Conservation (phyloP, 495 filamentous ascomycete genomes). For the Aspergillus cavernicola region DNA sequence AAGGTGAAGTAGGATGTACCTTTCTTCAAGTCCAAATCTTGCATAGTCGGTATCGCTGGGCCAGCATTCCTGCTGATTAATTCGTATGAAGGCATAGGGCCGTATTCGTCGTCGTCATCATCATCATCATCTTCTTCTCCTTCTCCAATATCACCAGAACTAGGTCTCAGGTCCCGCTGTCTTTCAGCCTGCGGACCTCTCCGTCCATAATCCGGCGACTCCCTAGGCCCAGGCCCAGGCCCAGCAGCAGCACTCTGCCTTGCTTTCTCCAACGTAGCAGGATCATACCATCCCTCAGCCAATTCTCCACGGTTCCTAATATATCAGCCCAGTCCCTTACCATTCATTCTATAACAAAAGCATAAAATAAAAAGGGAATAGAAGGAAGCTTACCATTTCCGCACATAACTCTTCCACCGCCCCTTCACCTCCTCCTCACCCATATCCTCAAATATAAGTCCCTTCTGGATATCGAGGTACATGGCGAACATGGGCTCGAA, state of each 20-base stretch:
- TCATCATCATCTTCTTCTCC: constrained; percentile 50
- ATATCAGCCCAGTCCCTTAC: constrained; percentile 16
- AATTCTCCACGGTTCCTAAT: constrained; percentile 85
- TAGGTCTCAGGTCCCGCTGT: background rate
- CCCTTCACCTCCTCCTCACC: constrained; percentile 68
- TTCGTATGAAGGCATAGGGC: constrained; percentile 59
- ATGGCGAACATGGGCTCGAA: constrained; percentile 74
- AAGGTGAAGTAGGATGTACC: constrained; percentile 36
- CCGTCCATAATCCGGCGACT: background rate
- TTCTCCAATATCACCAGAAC: constrained; percentile 29
- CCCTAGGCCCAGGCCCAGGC: background rate
- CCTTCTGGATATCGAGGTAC: constrained; percentile 90
- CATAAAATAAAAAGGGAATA: background rate
- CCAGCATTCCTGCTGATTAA: constrained; percentile 39
- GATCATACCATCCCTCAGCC: constrained; percentile 91
- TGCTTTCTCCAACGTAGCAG: constrained; percentile 56
- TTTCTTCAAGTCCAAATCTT: constrained; percentile 70
- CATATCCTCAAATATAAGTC: constrained; percentile 59
- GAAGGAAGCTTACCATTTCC: constrained; percentile 68
- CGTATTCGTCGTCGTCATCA: constrained; percentile 64
- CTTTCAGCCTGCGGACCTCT: background rate
- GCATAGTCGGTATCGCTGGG: constrained; percentile 67
- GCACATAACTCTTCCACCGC: constrained; percentile 88
- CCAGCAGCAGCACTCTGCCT: constrained; percentile 16
- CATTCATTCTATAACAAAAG: background rate